phyloP scores from a whole-genome alignment of 2,329 filamentous ascomycete genomes.

The Gnomoniopsis sp. region DNA sequence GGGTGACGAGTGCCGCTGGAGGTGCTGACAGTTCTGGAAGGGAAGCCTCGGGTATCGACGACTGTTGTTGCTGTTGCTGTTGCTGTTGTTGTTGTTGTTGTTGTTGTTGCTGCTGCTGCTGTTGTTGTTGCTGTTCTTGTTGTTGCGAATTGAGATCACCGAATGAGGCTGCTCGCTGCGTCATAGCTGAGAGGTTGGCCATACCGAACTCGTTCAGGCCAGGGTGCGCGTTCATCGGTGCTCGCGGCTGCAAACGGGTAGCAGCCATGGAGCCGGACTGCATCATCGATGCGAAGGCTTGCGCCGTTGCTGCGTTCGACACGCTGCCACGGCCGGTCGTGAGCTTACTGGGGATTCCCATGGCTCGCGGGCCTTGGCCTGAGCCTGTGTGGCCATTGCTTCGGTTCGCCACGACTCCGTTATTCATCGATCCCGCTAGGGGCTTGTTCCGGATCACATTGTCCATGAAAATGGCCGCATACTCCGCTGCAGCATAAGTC shows the following conservation, averaged over 20 bases:
- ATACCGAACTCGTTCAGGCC: background rate
- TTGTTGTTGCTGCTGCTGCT: background rate
- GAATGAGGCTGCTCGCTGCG: background rate
- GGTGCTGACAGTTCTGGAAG: background rate
- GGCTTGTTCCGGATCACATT: conserved; percentile 8
- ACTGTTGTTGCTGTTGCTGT: background rate
- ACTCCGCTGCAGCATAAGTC: conserved; percentile 91
- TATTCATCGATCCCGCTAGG: background rate
- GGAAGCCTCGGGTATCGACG: background rate
- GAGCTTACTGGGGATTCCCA: background rate
- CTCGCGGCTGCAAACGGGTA: background rate
- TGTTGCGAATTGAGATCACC: background rate
- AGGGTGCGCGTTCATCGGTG: background rate
- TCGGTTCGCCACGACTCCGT: background rate
- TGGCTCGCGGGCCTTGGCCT: background rate
- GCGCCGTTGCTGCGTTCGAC: background rate
- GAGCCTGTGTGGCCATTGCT: background rate
- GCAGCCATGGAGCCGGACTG: background rate
- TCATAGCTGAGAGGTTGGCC: background rate
- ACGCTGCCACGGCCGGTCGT: background rate
- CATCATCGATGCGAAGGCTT: background rate
- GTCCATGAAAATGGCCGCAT: conserved; percentile 91
- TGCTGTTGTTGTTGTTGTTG: no score
- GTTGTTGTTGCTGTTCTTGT: background rate
- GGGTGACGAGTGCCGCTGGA: background rate